Conservation (phyloP, 1,139 yeast genomes). For the Debaryomyces robertsiae region DNA sequence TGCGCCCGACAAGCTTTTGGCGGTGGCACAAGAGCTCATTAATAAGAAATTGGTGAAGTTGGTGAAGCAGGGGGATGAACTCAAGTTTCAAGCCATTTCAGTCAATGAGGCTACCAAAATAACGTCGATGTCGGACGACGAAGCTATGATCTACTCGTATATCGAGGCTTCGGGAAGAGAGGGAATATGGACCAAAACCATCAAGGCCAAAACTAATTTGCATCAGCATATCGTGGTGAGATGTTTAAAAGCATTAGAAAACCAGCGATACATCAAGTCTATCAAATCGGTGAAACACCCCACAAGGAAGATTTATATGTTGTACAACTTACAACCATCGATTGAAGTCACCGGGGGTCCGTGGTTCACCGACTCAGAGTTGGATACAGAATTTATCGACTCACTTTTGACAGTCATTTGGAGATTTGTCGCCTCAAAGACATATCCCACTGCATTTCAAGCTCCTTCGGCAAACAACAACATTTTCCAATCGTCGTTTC, state of each 20-base stretch:
- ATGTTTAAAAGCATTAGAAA: conserved; percentile 80
- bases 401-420: conserved; percentile 81
- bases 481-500: conserved; percentile 42
- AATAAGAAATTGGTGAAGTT: conserved; percentile 68
- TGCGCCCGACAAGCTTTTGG: conserved; percentile 52
- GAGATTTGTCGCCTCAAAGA: conserved; percentile 75
- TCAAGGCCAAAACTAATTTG: conserved; percentile 85
- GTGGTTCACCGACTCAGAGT: conserved; percentile 96
- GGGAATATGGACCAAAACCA: conserved; percentile 95
- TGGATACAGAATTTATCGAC: conserved; percentile 92
- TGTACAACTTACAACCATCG: conserved; percentile 89
- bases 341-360: conserved; percentile 98
- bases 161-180: conserved; percentile 94
- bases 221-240: conserved; percentile 91
- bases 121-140: conserved; percentile 79
- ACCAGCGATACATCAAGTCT: conserved; percentile 82
- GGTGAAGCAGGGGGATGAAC: conserved; percentile 61
- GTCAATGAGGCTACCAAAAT: conserved; percentile 69
- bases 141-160: conserved; percentile 86
- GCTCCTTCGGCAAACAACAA: conserved; percentile 29
- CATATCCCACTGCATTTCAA: conserved; percentile 73
- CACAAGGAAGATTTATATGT: conserved; percentile 95
- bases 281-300: conserved; percentile 93
- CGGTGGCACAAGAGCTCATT: conserved; percentile 64
- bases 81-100: conserved; percentile 74